These are phyloP conservation scores for Graphilbum fragrans DNA, from an alignment of 2,329 filamentous ascomycete species.

Conservation along the genomic window DNA sequence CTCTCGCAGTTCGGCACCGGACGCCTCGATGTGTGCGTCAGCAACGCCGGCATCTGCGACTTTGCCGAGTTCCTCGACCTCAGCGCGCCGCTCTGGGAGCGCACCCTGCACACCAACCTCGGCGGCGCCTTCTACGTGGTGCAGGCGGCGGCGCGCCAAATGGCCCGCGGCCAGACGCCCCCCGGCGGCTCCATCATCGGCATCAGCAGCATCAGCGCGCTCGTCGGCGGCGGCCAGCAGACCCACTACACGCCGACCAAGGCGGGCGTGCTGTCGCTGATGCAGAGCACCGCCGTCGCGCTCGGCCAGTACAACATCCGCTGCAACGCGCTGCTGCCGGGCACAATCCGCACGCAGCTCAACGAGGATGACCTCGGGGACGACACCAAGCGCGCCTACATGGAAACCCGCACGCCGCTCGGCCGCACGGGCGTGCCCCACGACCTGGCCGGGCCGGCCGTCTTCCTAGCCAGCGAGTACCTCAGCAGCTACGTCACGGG, in stretches of 20 bases:
- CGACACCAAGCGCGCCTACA: constrained; percentile 51
- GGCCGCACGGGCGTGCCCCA: constrained; percentile 46
- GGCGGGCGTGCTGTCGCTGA: constrained; percentile 54
- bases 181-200: constrained; percentile 61
- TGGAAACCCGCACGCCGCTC: constrained; percentile 55
- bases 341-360: constrained; percentile 57
- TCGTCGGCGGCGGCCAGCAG: constrained; percentile 54
- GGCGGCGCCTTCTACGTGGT: constrained; percentile 80
- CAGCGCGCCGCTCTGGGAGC: constrained; percentile 54
- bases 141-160: constrained; percentile 75
- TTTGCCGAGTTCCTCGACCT: constrained; percentile 80
- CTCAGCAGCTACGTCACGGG: constrained; percentile 57
- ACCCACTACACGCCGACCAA: constrained; percentile 65
- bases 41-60: constrained; percentile 78
- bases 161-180: constrained; percentile 51
- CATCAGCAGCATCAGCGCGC: constrained; percentile 34
- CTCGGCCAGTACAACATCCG: constrained; percentile 53
- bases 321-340: constrained; percentile 58
- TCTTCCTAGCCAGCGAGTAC: constrained; percentile 56
- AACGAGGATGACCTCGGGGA: constrained; percentile 56
- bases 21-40: constrained; percentile 66
- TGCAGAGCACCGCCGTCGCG: constrained; percentile 56
- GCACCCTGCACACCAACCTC: constrained; percentile 69
- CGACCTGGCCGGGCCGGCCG: constrained; percentile 58
- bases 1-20: constrained; percentile 44